Evolutionary conservation across 495 filamentous ascomycete genomes (phyloP), one percentile per base, ranked within the genome.

Genomic region (Neurospora sp.): DNA sequence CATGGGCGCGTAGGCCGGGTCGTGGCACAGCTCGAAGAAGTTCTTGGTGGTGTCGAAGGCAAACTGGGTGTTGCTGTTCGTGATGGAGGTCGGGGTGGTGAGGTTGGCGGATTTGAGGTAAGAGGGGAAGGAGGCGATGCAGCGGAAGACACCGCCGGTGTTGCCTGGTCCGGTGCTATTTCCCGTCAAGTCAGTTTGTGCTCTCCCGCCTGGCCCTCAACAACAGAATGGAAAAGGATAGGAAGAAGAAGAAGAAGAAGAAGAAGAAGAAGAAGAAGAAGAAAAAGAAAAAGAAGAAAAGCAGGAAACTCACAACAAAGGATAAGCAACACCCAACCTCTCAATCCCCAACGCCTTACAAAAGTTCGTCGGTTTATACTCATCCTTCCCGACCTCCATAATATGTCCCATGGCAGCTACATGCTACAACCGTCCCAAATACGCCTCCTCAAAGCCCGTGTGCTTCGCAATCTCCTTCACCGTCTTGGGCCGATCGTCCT

Each of bases 341-440:
- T 76, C 70, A 22, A 77, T 71, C 16, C 59, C 69, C 16, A 86
- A 59, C 2, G 82, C 76, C 3, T 73, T 82, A 0, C 83, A 80
- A 74, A 86, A 78, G 39, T 80, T 81, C 8, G 78, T 87, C 9
- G 81, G 80, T 9, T 73, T 79, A 71, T 86, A 87, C 31, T 82
- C 78, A 68, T 84, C 80, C 8, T 79, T 71, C 5, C 77, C 83
- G 3, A 79, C 80, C 72, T 85, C 82, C 0, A 73, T 44, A 74
- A 87, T 79, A 35, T 83, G 81, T 16, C 82, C 82, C 79, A 84
- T 82, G n/a, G 84, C 83, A 16, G 76, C 79, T 0, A 87, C 71
- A 40, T 87, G 85, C 72, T 81, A 74, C 42, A 86, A 72, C 18
- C 83, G 80, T 7, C 8, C 68, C 9, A 69, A 3, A 20, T 38